Base-by-base conservation (phyloP, 2,329 filamentous ascomycete species). In the Xylogone sp. region DNA sequence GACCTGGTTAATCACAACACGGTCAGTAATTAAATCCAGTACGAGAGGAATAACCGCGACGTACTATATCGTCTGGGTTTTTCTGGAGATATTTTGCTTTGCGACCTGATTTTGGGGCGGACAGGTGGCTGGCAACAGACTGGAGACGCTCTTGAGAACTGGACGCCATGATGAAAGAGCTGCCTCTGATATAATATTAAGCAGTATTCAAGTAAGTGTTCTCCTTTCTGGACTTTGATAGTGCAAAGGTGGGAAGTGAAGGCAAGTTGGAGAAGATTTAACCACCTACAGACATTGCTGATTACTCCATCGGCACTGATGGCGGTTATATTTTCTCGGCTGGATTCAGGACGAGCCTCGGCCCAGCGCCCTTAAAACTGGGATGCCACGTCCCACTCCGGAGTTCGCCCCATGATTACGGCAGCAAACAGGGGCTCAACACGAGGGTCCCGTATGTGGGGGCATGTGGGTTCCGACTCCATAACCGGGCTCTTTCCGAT, bases 21-120 rank as follows among this genome's bases (percentile, higher is more conserved):
- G n/a, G n/a, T 16, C n/a, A 39, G n/a, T 39, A 16, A 7, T 18
- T 39, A 5, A 16, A 5, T 18, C 5, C 8, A 13, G 10, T 39
- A 5, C 5, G 8, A 16, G 34, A 7, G 34, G n/a, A 16, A 39
- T 4, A 39, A 16, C 6, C 34, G 29, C 3, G 21, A 66, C 68
- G 49, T 64, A 71, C 92, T 50, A 97, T 81, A 74, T 97, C 92
- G 69, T 97, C 92, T 61, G 90, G 82, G 70, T 94, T 93, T 77
- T 96, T 90, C 69, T 83, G 72, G 43, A 84, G 75, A 47, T 86
- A 71, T 69, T 75, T 79, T 55, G 80, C 79, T 59, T 68, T 69
- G 61, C 74, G 72, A 57, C 72, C 71, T 54, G 59, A 49, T 39
- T 39, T 39, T 2, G 74, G 71, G 57, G 73, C 71, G 43, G 62